These are phyloP conservation scores for Xylaria cubensis DNA, from an alignment of 495 filamentous ascomycete species.

Conservation along the genomic window DNA sequence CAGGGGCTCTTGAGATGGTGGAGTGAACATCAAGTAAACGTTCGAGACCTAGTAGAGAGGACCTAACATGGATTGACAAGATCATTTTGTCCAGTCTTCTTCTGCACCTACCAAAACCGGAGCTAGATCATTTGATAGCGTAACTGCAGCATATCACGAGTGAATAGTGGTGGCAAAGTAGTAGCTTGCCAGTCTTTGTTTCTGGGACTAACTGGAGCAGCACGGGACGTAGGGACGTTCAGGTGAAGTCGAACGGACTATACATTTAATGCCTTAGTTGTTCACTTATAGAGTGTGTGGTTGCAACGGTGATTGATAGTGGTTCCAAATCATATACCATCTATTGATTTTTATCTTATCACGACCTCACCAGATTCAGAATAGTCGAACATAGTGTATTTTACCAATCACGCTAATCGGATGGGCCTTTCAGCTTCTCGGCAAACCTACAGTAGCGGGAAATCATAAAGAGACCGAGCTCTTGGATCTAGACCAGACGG, in stretches of 20 bases:
- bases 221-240: background rate
- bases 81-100: background rate
- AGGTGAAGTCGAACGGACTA: background rate
- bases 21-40: background rate
- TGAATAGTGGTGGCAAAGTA: background rate
- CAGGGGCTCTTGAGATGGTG: constrained; percentile 3
- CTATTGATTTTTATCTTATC: background rate
- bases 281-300: background rate
- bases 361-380: background rate
- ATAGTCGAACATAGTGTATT: background rate
- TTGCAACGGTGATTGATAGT: background rate
- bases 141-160: background rate
- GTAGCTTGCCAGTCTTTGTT: background rate
- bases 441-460: background rate
- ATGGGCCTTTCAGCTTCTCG: constrained; percentile 9
- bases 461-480: background rate
- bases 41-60: too few relatives aligned
- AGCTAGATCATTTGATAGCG: background rate
- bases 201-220: background rate
- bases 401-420: background rate
- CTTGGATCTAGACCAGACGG: background rate
- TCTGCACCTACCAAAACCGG: background rate
- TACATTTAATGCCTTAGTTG: background rate
- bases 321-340: background rate
- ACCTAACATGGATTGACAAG: background rate